Base-by-base conservation (phyloP, 164 flowering plant species). In the Echeveria elegans region DNA sequence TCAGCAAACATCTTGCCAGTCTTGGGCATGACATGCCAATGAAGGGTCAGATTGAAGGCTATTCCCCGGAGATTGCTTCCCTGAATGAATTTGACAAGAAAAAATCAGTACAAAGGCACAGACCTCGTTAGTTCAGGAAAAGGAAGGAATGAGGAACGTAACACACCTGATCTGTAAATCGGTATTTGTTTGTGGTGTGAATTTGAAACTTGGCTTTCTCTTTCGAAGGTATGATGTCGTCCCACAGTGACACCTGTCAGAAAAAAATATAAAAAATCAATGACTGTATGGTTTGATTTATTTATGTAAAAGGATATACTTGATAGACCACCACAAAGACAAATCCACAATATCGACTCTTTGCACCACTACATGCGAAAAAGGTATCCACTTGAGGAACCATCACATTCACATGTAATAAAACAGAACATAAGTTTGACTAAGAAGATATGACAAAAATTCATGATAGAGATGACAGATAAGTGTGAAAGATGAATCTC, bases 1-100 rank as follows among this genome's bases (percentile, higher is more conserved):
- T 88, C 87, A 6, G 87, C 88, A 71, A 83, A 83, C 97, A 93
- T 93, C 82, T 86, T 93, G 37, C 98, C 98, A 6, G 97, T 88
- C 83, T 88, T 93, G 64, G 98, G 98, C 98, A 92, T 92, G 65
- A 92, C 93, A 71, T 90, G 98, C 97, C 98, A 90, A 61, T 88
- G 96, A 75, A 92, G 64, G 4, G 98, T 88, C 78, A 92, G 69
- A 80, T 89, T 89, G 79, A 82, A 88, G 15, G 78, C 82, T 78
- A 78, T 89, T 8, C 96, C 96, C 4, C 85, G 81, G 21, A 89
- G 92, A 72, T 83, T 85, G 81, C 82, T 80, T 77, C 96, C 97
- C 97, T 90, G 50, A 66, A 76, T 16, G 53, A 21, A 15, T 45
- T 41, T 53, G 2, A 21, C 15, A 68, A 68, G 45, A 34, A 28